Conservation (phyloP, 441 rosid species). For the Populus hybrid region DNA sequence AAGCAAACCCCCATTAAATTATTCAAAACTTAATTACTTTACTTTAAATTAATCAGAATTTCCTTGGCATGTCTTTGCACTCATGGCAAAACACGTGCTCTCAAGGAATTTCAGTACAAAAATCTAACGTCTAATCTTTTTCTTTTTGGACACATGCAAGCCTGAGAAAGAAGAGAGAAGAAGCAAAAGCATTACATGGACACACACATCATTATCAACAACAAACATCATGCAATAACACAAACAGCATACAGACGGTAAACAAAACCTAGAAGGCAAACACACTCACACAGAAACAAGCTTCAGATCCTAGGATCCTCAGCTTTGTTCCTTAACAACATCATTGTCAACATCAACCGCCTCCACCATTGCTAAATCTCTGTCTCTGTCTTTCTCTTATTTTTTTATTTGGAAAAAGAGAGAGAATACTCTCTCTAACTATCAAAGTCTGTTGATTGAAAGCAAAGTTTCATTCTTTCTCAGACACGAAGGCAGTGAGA, state of each 20-base stretch:
- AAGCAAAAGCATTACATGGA: background rate
- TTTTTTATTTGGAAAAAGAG: background rate
- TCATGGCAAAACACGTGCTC: background rate
- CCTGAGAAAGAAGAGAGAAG: background rate
- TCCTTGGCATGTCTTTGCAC: background rate
- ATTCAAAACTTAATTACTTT: too few relatives aligned
- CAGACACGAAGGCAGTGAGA: conserved; percentile 18
- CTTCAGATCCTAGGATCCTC: conserved; percentile 24
- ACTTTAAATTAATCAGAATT: background rate
- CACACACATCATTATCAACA: too few relatives aligned
- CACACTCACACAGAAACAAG: conserved; percentile 17
- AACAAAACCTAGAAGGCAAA: background rate
- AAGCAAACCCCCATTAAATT: too few relatives aligned
- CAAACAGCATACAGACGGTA: background rate
- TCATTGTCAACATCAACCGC: conserved; percentile 17
- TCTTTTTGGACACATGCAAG: too few relatives aligned
- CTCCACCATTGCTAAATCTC: conserved; percentile 18
- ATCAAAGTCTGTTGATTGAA: conserved; percentile 66
- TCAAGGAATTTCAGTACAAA: background rate
- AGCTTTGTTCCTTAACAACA: background rate
- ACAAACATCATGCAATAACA: background rate
- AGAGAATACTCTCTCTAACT: conserved; percentile 23
- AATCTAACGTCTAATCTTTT: background rate
- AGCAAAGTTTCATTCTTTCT: conserved; percentile 54
- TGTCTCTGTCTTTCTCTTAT: background rate